A percentile compares a stretch with the other conserved stretches of the same genome.
Conservation (phyloP, 2,329 filamentous ascomycete species). For the Fusarium haematococcum region DNA sequence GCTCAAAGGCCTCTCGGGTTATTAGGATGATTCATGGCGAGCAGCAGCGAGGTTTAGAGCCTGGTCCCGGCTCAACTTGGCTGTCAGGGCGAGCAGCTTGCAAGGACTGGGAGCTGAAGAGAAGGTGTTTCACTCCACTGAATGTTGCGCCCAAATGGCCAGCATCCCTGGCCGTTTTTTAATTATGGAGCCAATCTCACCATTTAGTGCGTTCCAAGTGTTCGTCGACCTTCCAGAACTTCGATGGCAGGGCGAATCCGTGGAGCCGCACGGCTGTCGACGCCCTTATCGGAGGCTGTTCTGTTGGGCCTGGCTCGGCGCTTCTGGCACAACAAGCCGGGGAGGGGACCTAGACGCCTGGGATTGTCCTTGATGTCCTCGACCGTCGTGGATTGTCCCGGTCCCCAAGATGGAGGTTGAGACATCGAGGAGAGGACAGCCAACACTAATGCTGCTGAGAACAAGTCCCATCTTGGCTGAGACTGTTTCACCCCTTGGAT, state of each 20-base stretch:
- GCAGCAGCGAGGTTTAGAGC: conserved; percentile 21
- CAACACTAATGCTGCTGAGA: conserved; percentile 26
- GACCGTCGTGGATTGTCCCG: conserved; percentile 32
- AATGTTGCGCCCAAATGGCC: conserved; percentile 41
- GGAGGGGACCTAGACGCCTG: not conserved
- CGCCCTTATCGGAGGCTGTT: conserved; percentile 31
- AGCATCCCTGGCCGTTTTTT: conserved; percentile 34
- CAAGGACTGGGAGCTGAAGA: conserved; percentile 24
- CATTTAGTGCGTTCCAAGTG: conserved; percentile 46
- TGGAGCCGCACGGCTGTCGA: conserved; percentile 42
- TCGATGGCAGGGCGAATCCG: conserved; percentile 42
- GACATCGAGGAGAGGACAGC: conserved; percentile 28
- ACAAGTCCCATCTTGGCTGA: conserved; percentile 31
- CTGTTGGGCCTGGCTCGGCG: conserved; percentile 10
- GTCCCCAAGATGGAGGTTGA: conserved; percentile 26
- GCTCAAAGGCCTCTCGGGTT: conserved; percentile 19
- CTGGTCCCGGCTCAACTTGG: conserved; percentile 32
- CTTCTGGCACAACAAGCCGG: not conserved
- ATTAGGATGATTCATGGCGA: conserved; percentile 30
- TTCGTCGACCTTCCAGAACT: conserved; percentile 45
- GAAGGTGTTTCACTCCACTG: conserved; percentile 38
- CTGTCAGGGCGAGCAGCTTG: conserved; percentile 26
- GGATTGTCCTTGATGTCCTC: conserved; percentile 3
- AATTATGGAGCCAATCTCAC: conserved; percentile 45
- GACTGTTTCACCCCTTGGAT: conserved; percentile 40